phyloP scores from a whole-genome alignment of 2,329 filamentous ascomycete species.

The Verticillium alfalfae region DNA sequence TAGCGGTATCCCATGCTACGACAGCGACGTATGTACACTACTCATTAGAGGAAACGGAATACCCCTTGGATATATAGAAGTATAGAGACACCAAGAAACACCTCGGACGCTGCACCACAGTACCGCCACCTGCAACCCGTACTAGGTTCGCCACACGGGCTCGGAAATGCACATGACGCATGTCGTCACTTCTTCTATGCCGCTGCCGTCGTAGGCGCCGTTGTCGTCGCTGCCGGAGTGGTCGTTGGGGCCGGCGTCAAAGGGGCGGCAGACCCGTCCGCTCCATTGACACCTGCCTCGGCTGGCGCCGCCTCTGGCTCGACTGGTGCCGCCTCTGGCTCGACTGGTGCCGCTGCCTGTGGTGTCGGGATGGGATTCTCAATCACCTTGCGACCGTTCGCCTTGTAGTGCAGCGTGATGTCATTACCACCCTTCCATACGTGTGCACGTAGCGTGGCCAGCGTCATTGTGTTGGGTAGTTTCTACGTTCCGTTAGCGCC shows the following conservation, averaged over 20 bases:
- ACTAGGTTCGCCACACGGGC: too few species aligned
- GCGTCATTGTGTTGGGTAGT: conserved; percentile 77
- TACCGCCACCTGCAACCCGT: neutral
- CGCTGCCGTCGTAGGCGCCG: neutral
- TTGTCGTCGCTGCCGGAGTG: neutral
- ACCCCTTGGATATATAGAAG: neutral
- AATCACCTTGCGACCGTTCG: conserved; percentile 75
- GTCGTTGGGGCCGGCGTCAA: neutral
- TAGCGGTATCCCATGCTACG: neutral
- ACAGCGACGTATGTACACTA: neutral
- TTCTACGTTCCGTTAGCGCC: conserved; percentile 33
- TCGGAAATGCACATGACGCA: neutral
- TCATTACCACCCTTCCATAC: conserved; percentile 96
- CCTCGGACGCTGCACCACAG: conserved; percentile 1
- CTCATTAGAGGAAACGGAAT: neutral
- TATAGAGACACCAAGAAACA: neutral
- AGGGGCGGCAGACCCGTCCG: neutral
- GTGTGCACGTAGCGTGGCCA: conserved; percentile 88
- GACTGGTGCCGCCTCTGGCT: conserved; percentile 2
- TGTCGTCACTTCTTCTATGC: neutral
- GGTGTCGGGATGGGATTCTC: conserved; percentile 21
- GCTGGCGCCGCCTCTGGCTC: conserved; percentile 3
- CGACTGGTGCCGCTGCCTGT: neutral
- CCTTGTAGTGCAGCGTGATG: conserved; percentile 83
- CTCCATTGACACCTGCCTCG: neutral